phyloP scores from a whole-genome alignment of 2,329 filamentous ascomycete species.

The Xylaria sp. region DNA sequence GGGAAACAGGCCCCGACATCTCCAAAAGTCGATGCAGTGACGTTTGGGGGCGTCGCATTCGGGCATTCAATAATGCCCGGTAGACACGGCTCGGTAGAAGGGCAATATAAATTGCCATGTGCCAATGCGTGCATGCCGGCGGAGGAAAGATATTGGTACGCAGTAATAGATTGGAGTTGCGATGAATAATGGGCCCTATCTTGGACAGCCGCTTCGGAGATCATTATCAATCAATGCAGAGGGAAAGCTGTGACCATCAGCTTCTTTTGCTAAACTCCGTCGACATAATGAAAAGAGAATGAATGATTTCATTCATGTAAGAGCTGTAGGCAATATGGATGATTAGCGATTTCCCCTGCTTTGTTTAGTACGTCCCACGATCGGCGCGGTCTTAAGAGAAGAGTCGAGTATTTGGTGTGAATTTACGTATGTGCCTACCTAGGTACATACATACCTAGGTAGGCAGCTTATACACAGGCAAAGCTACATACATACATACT shows the following conservation, averaged over 20 bases:
- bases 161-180: constrained; percentile 12
- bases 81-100: constrained; percentile 29
- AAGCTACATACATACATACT: too few relatives aligned
- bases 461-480: too few relatives aligned
- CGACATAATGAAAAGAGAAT: neutral
- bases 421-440: too few relatives aligned
- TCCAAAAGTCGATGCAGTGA: constrained; percentile 20
- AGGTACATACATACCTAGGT: too few relatives aligned
- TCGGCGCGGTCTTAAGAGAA: too few relatives aligned
- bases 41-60: constrained; percentile 28
- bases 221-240: neutral
- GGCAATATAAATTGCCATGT: constrained; percentile 38
- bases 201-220: constrained; percentile 26
- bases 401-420: too few relatives aligned
- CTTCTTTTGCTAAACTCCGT: constrained; percentile 14
- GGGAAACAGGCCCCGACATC: constrained; percentile 17
- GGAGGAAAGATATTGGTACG: neutral
- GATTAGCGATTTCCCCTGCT: neutral
- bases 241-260: constrained; percentile 8
- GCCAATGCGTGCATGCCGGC: constrained; percentile 28
- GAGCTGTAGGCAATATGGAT: constrained; percentile 14
- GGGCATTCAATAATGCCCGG: constrained; percentile 38
- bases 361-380: too few relatives aligned
- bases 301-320: neutral
- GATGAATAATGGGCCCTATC: constrained; percentile 11